A percentile compares a stretch with the other conserved stretches of the same genome.
Conservation (phyloP, 1,284 basidiomycete species). For the Cutaneotrichosporon sp. region DNA sequence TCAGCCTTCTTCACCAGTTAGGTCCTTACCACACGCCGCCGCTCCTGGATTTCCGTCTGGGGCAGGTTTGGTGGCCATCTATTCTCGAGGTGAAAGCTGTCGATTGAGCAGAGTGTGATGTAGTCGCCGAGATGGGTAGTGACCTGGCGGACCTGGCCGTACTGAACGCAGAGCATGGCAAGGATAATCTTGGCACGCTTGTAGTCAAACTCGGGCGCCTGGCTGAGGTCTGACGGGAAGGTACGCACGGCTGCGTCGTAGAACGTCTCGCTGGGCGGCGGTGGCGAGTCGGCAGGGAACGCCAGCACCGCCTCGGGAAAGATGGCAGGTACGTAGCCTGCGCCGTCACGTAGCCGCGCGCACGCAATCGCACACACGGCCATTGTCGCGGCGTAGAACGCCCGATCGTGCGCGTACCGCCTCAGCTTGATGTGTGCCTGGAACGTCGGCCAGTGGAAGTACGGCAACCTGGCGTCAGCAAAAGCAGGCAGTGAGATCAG, state of each 20-base stretch:
- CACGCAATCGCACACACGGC: constrained; percentile 39
- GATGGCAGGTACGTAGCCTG: constrained; percentile 6
- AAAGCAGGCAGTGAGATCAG: too few species aligned
- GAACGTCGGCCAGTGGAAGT: constrained; percentile 46
- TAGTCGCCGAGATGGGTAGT: constrained; percentile 38
- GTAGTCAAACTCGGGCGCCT: constrained; percentile 71
- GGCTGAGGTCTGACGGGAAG: constrained; percentile 68
- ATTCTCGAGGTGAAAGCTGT: constrained; percentile 39
- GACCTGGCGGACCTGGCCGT: constrained; percentile 28
- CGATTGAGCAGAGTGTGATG: constrained; percentile 32
- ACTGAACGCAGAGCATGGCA: constrained; percentile 36
- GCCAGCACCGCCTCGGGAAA: background rate
- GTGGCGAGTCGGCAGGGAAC: constrained; percentile 1
- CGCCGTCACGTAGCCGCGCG: constrained; percentile 41
- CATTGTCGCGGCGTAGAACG: constrained; percentile 36
- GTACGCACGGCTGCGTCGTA: constrained; percentile 22
- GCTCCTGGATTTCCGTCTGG: constrained; percentile 38
- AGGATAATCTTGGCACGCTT: constrained; percentile 61
- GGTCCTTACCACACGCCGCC: constrained; percentile 34
- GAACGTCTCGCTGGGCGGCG: constrained; percentile 27
- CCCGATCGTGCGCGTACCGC: constrained; percentile 30
- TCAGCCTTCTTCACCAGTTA: too few species aligned
- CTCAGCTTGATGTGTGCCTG: constrained; percentile 19
- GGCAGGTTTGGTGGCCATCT: constrained; percentile 36
- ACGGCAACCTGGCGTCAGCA: constrained; percentile 27